Percentiles rank a stretch among this genome's conserved stretches.
Conservation (phyloP, 108 stramenopile genomes). For the Mayamaea pseudoterrestris region DNA sequence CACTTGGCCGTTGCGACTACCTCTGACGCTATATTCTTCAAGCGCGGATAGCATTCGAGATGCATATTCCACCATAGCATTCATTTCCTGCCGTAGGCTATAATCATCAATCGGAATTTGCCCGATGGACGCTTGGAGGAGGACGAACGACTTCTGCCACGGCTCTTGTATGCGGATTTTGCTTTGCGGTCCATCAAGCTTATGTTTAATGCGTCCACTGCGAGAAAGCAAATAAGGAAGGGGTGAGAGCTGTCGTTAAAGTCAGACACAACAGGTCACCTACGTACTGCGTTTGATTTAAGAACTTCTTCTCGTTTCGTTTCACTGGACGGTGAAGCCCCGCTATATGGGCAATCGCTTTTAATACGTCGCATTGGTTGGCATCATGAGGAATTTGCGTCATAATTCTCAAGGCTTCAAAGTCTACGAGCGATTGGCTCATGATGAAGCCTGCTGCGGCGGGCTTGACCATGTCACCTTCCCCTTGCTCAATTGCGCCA, state of each 20-base stretch:
- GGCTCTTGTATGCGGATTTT: constrained; percentile 65
- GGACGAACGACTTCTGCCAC: constrained; percentile 67
- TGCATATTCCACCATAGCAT: constrained; percentile 35
- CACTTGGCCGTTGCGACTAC: constrained; percentile 48
- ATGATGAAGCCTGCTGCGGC: constrained; percentile 45
- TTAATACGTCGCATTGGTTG: constrained; percentile 41
- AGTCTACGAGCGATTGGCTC: constrained; percentile 60
- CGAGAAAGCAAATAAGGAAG: no score
- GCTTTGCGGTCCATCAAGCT: constrained; percentile 57
- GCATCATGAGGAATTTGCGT: constrained; percentile 48
- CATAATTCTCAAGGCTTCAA: constrained; percentile 56
- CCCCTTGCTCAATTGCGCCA: background rate
- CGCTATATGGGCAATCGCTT: constrained; percentile 41
- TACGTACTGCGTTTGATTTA: constrained; percentile 78
- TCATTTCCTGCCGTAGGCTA: constrained; percentile 63
- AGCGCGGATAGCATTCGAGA: constrained; percentile 50
- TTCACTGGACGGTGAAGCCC: constrained; percentile 56
- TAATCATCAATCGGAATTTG: constrained; percentile 44
- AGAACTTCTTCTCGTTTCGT: constrained; percentile 59
- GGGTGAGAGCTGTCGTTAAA: no score
- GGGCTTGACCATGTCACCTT: constrained; percentile 19
- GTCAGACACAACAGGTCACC: no score
- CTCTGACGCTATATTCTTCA: constrained; percentile 61
- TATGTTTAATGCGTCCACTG: constrained; percentile 57
- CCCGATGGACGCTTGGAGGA: constrained; percentile 69